phyloP scores from a whole-genome alignment of 2,329 filamentous ascomycete genomes.

The Alternaria sp. region DNA sequence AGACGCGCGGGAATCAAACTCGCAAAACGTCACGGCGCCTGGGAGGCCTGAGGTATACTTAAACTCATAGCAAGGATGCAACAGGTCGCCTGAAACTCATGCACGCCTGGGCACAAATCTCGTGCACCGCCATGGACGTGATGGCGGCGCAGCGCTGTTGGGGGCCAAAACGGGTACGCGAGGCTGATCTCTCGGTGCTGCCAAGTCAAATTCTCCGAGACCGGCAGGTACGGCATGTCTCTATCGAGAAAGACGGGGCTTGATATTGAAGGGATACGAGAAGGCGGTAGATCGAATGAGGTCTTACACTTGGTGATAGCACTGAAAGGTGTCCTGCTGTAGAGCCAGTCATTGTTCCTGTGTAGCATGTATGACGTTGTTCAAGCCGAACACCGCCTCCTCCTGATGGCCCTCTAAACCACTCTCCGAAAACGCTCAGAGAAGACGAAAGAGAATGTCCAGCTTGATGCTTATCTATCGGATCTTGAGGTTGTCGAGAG shows the following conservation, averaged over 20 bases:
- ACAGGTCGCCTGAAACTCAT: not conserved
- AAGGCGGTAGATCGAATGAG: not conserved
- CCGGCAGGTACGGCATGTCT: not conserved
- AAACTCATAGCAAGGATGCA: not conserved
- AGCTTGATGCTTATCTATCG: not conserved
- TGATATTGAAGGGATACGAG: not conserved
- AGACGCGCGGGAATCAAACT: not conserved
- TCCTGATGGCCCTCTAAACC: not conserved
- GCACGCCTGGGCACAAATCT: not conserved
- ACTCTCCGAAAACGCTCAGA: not conserved
- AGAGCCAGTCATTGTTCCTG: not conserved
- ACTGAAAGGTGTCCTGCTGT: not conserved
- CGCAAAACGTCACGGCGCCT: not conserved
- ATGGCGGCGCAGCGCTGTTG: conserved; percentile 2
- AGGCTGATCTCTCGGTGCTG: not conserved
- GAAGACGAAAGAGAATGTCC: not conserved
- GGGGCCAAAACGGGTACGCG: conserved; percentile 6
- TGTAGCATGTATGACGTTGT: not conserved
- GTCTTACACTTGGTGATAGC: not conserved
- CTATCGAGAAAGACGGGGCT: not conserved
- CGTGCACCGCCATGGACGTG: not conserved
- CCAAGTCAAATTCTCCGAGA: not conserved
- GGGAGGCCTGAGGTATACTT: not conserved
- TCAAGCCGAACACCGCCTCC: not conserved
- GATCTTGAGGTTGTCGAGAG: not conserved